Evolutionary conservation across 2,329 filamentous ascomycete genomes (phyloP).

Genomic region (Grosmannia clavigera): DNA sequence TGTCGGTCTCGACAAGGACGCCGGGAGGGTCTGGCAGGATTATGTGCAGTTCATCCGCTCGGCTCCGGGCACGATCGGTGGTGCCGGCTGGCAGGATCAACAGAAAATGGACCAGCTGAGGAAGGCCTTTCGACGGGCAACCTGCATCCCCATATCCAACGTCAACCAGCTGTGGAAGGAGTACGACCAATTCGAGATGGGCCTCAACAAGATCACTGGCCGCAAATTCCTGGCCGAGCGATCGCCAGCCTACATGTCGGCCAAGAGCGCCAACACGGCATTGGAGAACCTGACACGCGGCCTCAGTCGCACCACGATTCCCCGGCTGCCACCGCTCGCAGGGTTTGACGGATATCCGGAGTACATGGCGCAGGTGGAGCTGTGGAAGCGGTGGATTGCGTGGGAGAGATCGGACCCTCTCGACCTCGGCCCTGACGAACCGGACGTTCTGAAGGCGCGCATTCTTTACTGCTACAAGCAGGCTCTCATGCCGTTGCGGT

Average conservation of each 20-base stretch:
- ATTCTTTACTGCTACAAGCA: constrained; percentile 89
- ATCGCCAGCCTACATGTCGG: constrained; percentile 91
- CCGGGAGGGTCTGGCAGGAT: constrained; percentile 83
- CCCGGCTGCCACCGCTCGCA: constrained; percentile 66
- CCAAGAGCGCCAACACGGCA: constrained; percentile 77
- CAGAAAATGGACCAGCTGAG: constrained; percentile 94
- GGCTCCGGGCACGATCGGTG: constrained; percentile 74
- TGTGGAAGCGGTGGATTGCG: constrained; percentile 88
- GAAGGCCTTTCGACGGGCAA: constrained; percentile 84
- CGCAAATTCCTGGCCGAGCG: constrained; percentile 91
- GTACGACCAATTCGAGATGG: constrained; percentile 93
- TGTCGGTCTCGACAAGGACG: constrained; percentile 83
- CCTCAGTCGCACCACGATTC: constrained; percentile 64
- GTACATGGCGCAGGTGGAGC: constrained; percentile 68
- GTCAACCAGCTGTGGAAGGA: constrained; percentile 89
- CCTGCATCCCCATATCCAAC: constrained; percentile 72
- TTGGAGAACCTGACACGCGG: constrained; percentile 78
- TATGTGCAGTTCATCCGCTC: constrained; percentile 90
- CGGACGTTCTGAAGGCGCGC: constrained; percentile 59
- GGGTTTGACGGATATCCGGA: constrained; percentile 82
- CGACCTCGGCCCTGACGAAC: constrained; percentile 72
- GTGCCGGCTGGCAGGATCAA: constrained; percentile 85
- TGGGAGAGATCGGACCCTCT: constrained; percentile 94
- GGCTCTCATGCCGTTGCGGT: constrained; percentile 81
- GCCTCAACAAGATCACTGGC: constrained; percentile 82